Conservation (phyloP, 768 basidiomycete species). For the Atractiella rhizophila region DNA sequence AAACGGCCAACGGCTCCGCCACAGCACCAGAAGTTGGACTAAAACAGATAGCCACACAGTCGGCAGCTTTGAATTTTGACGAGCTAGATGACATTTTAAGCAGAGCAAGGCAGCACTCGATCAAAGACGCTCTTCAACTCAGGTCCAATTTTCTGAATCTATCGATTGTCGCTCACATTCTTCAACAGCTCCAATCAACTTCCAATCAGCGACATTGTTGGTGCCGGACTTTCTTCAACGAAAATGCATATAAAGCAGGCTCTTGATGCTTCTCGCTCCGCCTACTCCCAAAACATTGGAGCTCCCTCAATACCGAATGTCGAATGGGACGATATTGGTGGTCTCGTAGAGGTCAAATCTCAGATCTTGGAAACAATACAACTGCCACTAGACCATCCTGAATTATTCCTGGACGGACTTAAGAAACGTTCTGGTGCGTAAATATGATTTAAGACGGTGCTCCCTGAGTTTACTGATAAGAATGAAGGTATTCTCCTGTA, state of each 20-base stretch:
- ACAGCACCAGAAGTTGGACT: slow-evolving; percentile 58
- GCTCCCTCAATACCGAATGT: slow-evolving; percentile 89
- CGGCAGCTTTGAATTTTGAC: slow-evolving; percentile 62
- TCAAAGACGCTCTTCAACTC: slow-evolving; percentile 25
- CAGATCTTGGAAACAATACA: slow-evolving; percentile 93
- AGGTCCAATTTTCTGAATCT: background rate
- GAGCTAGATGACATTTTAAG: slow-evolving; percentile 49
- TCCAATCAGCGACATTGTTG: background rate
- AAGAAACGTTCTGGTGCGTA: slow-evolving; percentile 76
- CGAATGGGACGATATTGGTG: slow-evolving; percentile 92
- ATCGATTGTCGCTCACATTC: background rate
- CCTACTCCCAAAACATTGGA: slow-evolving; percentile 81
- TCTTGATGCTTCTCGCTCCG: slow-evolving; percentile 40
- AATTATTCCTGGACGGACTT: slow-evolving; percentile 55
- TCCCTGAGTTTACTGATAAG: background rate
- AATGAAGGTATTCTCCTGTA: slow-evolving; percentile 74
- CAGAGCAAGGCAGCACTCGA: slow-evolving; percentile 33
- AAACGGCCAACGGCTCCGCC: slow-evolving; percentile 23
- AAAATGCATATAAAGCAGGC: slow-evolving; percentile 47
- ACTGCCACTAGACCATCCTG: slow-evolving; percentile 58
- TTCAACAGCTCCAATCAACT: slow-evolving; percentile 2
- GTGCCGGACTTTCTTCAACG: slow-evolving; percentile 23
- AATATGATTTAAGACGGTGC: slow-evolving; percentile 11
- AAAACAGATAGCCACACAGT: slow-evolving; percentile 47
- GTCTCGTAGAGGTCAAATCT: slow-evolving; percentile 55